Percentiles rank a stretch among this genome's conserved stretches.
These are phyloP conservation scores for Aspergillus novofumigatus DNA, from an alignment of 2,329 filamentous ascomycete species.

Conservation along the genomic window DNA sequence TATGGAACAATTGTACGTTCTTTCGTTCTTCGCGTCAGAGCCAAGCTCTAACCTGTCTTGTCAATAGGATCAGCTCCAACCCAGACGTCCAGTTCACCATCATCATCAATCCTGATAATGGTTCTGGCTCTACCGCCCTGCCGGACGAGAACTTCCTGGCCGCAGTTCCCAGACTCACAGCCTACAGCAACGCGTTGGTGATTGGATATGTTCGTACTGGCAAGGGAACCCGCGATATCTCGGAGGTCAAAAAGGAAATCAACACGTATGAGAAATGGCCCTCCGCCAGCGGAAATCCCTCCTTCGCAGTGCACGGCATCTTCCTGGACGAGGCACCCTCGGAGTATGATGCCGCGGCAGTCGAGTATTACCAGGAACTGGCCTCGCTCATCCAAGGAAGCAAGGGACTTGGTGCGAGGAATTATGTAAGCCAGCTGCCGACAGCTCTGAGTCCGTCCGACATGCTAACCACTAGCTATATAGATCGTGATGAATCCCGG, in stretches of 20 bases:
- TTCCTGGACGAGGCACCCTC: slow-evolving; percentile 11
- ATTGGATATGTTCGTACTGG: slow-evolving; percentile 8
- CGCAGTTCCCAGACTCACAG: slow-evolving; percentile 3
- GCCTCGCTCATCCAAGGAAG: slow-evolving; percentile 1
- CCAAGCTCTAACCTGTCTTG: background rate
- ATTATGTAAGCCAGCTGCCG: background rate
- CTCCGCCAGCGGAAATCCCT: slow-evolving; percentile 1
- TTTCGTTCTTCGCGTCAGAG: background rate
- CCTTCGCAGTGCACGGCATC: slow-evolving; percentile 9
- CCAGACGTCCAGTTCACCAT: slow-evolving; percentile 17
- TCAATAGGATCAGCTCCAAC: slow-evolving; percentile 7
- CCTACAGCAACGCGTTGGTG: slow-evolving; percentile 4
- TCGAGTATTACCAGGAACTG: slow-evolving; percentile 2
- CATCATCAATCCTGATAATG: slow-evolving; percentile 19
- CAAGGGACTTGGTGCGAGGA: slow-evolving; percentile 5
- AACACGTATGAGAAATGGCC: slow-evolving; percentile 10
- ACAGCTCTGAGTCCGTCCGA: background rate
- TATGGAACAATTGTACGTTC: slow-evolving; percentile 9
- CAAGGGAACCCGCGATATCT: slow-evolving; percentile 1
- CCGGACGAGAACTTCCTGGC: slow-evolving; percentile 7
- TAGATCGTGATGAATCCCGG: slow-evolving; percentile 12
- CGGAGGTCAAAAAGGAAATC: slow-evolving; percentile 6
- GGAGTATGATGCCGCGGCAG: background rate
- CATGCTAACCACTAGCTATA: background rate
- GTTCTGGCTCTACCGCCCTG: slow-evolving; percentile 7